Conservation (phyloP, 768 basidiomycete genomes). For the Auricularia sp. region DNA sequence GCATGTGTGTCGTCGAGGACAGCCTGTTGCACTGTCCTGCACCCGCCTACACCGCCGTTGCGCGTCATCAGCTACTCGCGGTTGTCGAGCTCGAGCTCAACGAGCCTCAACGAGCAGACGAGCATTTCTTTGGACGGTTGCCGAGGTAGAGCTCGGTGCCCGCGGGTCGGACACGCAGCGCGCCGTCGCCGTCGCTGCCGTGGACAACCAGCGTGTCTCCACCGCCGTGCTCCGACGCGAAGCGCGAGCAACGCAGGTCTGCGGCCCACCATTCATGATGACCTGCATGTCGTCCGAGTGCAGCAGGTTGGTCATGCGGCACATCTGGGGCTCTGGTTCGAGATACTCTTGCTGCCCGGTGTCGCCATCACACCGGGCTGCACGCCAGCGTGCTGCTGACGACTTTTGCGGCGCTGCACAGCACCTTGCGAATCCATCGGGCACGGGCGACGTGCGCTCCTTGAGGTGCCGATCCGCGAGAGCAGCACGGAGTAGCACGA, state of each 20-base stretch:
- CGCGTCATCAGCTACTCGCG: background rate
- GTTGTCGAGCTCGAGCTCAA: too few relatives aligned
- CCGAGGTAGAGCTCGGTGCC: constrained; percentile 90
- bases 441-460: constrained; percentile 77
- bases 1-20: too few relatives aligned
- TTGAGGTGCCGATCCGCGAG: constrained; percentile 84
- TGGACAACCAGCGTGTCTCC: constrained; percentile 80
- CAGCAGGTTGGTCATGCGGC: constrained; percentile 78
- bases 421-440: constrained; percentile 73
- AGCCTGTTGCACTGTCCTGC: too few relatives aligned
- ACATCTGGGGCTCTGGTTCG: constrained; percentile 87
- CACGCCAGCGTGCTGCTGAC: constrained; percentile 45
- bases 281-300: constrained; percentile 98
- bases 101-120: too few relatives aligned
- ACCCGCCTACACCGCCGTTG: too few relatives aligned
- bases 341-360: constrained; percentile 93
- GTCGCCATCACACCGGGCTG: constrained; percentile 58
- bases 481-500: constrained; percentile 56
- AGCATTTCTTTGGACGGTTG: constrained; percentile 30
- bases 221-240: constrained; percentile 95
- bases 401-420: constrained; percentile 73
- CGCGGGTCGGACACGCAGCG: constrained; percentile 62
- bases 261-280: constrained; percentile 82
- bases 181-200: constrained; percentile 60
- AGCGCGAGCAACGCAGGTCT: constrained; percentile 84